These are phyloP conservation scores for Neofusicoccum umdonicola DNA, from an alignment of 2,329 filamentous ascomycete genomes.

Conservation along the genomic window DNA sequence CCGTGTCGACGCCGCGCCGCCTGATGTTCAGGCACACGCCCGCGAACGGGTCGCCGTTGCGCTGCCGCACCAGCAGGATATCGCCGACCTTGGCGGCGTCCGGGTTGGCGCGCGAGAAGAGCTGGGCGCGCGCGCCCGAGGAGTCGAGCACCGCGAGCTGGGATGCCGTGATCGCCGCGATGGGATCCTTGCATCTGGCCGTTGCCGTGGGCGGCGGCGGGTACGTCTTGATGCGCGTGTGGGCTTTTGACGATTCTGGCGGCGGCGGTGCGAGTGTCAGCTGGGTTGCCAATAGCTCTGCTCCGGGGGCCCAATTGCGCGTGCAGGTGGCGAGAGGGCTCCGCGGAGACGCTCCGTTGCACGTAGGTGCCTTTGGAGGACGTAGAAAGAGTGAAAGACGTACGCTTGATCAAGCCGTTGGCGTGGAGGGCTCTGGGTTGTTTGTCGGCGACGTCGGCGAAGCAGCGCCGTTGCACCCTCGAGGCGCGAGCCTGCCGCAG, in stretches of 20 bases:
- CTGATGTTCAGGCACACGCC: constrained; percentile 87
- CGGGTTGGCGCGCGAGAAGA: constrained; percentile 75
- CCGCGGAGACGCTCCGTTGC: constrained; percentile 23
- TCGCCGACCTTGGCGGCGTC: constrained; percentile 83
- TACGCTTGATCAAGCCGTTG: constrained; percentile 12
- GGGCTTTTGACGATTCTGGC: constrained; percentile 21
- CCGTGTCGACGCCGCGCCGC: constrained; percentile 80
- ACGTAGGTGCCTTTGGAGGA: background rate
- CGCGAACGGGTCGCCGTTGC: constrained; percentile 82
- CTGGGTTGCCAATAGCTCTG: background rate
- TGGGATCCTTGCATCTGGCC: constrained; percentile 61
- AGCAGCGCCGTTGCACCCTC: constrained; percentile 26
- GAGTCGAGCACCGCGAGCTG: constrained; percentile 80
- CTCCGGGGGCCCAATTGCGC: background rate
- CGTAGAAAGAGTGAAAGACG: background rate
- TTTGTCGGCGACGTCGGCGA: background rate
- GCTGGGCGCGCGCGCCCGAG: constrained; percentile 72
- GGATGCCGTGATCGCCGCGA: constrained; percentile 63
- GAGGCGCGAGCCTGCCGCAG: constrained; percentile 55
- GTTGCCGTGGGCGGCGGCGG: constrained; percentile 57
- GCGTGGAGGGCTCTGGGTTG: background rate
- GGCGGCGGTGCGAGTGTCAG: constrained; percentile 5
- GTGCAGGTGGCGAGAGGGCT: constrained; percentile 19
- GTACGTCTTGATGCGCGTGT: constrained; percentile 51
- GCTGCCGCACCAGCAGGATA: constrained; percentile 84